phyloP scores from a whole-genome alignment of 306 rosid species.

The Abrus precatorius region DNA sequence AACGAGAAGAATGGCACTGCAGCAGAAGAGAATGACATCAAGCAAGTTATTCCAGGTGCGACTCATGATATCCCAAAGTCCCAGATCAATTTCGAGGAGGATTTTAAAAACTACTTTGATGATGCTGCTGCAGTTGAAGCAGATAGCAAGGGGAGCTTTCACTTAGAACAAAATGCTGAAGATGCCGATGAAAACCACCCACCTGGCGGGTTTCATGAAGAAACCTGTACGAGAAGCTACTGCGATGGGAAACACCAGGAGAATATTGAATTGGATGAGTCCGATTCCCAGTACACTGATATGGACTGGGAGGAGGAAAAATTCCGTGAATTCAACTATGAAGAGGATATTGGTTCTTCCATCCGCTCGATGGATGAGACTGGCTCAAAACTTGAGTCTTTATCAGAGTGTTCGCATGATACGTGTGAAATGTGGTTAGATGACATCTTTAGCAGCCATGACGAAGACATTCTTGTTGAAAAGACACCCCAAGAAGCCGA shows the following conservation, averaged over 20 bases:
- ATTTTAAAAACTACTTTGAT: constrained; percentile 36
- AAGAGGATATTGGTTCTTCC: constrained; percentile 47
- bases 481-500: constrained; percentile 27
- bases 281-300: constrained; percentile 48
- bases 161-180: constrained; percentile 41
- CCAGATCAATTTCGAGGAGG: constrained; percentile 51
- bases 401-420: constrained; percentile 45
- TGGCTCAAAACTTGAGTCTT: constrained; percentile 36
- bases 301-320: constrained; percentile 68
- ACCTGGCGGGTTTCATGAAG: constrained; percentile 47
- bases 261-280: constrained; percentile 45
- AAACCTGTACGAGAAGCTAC: constrained; percentile 49
- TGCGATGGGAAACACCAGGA: constrained; percentile 47
- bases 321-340: constrained; percentile 42
- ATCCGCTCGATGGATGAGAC: constrained; percentile 45
- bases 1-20: constrained; percentile 36
- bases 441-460: constrained; percentile 44
- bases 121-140: constrained; percentile 44
- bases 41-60: constrained; percentile 34
- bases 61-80: constrained; percentile 47
- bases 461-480: constrained; percentile 34
- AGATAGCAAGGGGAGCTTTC: constrained; percentile 38
- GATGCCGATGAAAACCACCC: constrained; percentile 41
- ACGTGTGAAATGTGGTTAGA: constrained; percentile 40
- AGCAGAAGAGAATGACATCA: constrained; percentile 29